phyloP scores from a whole-genome alignment of 176 grass and related monocot genomes.

The sorghum (Sorghum bicolor) region Sorghum_bicolor_NCBIv3 NC_012872.2:6638501-6639000 shows the following conservation, averaged over 20 bases:
- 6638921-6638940: neutral
- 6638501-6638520: neutral
- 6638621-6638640: neutral
- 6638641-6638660: neutral
- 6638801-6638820: neutral
- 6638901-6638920: neutral
- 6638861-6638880: neutral
- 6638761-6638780: neutral
- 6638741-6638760: neutral
- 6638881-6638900: neutral
- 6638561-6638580: neutral
- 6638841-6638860: neutral
- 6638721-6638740: neutral
- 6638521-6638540: neutral
- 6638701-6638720: neutral
- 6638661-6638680: neutral
- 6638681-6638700: neutral
- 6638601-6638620: neutral
- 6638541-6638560: neutral
- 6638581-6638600: neutral
- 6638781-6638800: neutral
- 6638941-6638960: neutral
- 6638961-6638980: neutral
- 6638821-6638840: neutral
- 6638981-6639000: too few species aligned